phyloP scores from a whole-genome alignment of 2,329 filamentous ascomycete species.

The Colletotrichum chrysophilum region DNA sequence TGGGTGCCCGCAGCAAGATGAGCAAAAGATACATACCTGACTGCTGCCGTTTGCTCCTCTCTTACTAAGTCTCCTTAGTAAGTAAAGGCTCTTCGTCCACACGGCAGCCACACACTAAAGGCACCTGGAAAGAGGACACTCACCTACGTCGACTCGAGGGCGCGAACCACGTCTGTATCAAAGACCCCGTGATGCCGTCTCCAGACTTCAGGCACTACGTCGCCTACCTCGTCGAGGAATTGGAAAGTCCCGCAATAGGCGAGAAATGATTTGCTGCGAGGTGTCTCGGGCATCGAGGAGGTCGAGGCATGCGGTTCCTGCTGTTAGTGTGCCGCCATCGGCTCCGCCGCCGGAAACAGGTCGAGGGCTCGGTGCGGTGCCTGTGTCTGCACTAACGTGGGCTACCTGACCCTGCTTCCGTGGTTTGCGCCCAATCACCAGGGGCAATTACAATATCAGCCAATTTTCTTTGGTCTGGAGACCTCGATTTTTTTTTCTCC shows the following conservation, averaged over 20 bases:
- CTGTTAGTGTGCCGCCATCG: neutral
- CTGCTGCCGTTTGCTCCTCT: neutral
- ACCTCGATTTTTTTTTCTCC: neutral
- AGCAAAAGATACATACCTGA: neutral
- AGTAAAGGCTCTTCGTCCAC: neutral
- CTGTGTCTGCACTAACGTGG: neutral
- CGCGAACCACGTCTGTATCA: neutral
- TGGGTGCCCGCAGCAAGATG: neutral
- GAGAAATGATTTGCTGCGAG: neutral
- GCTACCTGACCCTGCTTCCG: neutral
- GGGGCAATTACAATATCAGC: slow-evolving; percentile 10
- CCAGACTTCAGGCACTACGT: neutral
- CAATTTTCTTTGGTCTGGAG: slow-evolving; percentile 8
- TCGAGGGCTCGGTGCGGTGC: neutral
- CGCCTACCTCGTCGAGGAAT: neutral
- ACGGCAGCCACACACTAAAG: neutral
- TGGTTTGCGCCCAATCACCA: slow-evolving; percentile 4
- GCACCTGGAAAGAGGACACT: neutral
- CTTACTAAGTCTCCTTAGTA: neutral
- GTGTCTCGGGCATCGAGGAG: neutral
- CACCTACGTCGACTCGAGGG: neutral
- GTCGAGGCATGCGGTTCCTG: neutral
- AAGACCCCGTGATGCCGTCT: neutral
- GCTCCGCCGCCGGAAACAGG: neutral
- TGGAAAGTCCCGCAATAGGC: neutral